These are phyloP conservation scores for Ogataea corticis DNA, from an alignment of 805 yeast genomes.

Conservation along the genomic window DNA sequence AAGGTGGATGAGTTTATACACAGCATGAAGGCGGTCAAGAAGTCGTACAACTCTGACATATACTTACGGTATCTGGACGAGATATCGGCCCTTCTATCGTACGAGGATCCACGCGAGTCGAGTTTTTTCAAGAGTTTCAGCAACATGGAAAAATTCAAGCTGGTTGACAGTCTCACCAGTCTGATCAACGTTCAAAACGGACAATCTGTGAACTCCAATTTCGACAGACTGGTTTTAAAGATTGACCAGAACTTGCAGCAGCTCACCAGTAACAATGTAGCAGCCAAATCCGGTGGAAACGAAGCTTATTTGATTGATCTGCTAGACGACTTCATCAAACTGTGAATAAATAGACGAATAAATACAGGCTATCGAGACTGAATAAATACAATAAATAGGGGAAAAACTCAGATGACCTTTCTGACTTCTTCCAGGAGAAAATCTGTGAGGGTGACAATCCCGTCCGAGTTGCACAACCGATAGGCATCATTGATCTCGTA, in stretches of 20 bases:
- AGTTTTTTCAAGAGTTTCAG: constrained; percentile 39
- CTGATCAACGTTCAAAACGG: constrained; percentile 27
- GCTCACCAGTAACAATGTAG: not conserved
- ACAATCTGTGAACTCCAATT: constrained; percentile 19
- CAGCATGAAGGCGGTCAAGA: constrained; percentile 41
- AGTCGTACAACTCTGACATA: constrained; percentile 31
- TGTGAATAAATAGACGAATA: constrained; percentile 14
- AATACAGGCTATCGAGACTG: not conserved
- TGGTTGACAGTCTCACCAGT: constrained; percentile 44
- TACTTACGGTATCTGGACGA: constrained; percentile 42
- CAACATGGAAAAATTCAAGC: constrained; percentile 36
- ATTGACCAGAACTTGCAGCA: constrained; percentile 23
- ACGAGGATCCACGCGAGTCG: constrained; percentile 44
- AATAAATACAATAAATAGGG: constrained; percentile 3
- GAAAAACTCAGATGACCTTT: constrained; percentile 9
- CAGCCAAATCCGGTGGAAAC: constrained; percentile 29
- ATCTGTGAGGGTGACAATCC: constrained; percentile 55
- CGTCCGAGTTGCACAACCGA: constrained; percentile 49
- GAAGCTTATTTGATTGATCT: constrained; percentile 43
- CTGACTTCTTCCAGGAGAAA: constrained; percentile 42
- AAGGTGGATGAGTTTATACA: constrained; percentile 36
- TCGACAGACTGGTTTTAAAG: constrained; percentile 24
- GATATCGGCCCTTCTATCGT: constrained; percentile 53
- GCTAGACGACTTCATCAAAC: constrained; percentile 45
- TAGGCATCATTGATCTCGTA: constrained; percentile 64